A percentile compares a stretch with the other conserved stretches of the same genome.
These are phyloP conservation scores for Ochromonas danica DNA, from an alignment of 108 stramenopile genomes.

Conservation along the genomic window DNA sequence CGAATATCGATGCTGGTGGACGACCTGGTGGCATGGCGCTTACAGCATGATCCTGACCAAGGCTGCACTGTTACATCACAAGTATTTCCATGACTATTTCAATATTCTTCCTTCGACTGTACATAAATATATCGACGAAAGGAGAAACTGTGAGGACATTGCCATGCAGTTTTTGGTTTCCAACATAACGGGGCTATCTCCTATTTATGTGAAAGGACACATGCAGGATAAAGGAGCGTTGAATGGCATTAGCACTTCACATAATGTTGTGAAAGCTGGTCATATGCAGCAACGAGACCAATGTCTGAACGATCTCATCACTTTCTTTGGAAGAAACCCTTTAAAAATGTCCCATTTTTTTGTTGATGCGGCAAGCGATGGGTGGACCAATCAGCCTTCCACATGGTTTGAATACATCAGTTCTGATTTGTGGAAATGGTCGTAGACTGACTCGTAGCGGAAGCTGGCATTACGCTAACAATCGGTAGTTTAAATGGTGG, in stretches of 20 bases:
- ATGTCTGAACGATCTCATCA: conserved; percentile 23
- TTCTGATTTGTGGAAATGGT: conserved; percentile 38
- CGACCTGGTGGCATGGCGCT: conserved; percentile 40
- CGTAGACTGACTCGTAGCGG: not conserved
- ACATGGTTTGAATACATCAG: conserved; percentile 33
- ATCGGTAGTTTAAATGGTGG: too few relatives aligned
- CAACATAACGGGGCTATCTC: conserved; percentile 23
- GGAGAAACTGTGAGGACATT: conserved; percentile 43
- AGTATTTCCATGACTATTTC: conserved; percentile 32
- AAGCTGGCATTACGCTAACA: too few relatives aligned
- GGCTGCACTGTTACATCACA: conserved; percentile 38
- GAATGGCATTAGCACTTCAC: conserved; percentile 31
- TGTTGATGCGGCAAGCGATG: conserved; percentile 13
- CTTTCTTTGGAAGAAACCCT: conserved; percentile 13
- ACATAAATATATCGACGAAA: conserved; percentile 28
- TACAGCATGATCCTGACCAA: conserved; percentile 42
- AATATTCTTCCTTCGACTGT: conserved; percentile 12
- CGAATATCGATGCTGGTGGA: conserved; percentile 38
- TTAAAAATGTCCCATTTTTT: not conserved
- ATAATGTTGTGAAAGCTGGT: conserved; percentile 5
- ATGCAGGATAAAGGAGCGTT: conserved; percentile 36
- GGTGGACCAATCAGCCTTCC: conserved; percentile 22
- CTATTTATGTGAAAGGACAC: conserved; percentile 38
- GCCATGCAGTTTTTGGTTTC: conserved; percentile 42
- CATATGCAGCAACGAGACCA: conserved; percentile 5